Evolutionary conservation across 2,329 filamentous ascomycete genomes (phyloP).

Genomic region (Malbranchea cinnamomea): DNA sequence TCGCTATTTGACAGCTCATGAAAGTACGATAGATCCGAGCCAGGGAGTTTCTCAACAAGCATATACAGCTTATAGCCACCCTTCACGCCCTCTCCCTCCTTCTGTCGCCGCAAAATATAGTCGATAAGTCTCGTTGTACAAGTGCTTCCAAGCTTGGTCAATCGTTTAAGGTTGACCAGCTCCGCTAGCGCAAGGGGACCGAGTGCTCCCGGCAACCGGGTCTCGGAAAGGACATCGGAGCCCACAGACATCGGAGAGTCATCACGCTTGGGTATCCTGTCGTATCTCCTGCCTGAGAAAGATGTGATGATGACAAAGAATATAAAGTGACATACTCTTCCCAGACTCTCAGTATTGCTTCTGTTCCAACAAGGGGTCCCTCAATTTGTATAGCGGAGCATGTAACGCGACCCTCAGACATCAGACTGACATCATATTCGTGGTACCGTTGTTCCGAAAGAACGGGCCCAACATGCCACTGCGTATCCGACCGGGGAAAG

Average conservation of each 20-base stretch:
- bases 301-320: neutral
- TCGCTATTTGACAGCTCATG: conserved; percentile 8
- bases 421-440: no score
- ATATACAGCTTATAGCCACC: conserved; percentile 7
- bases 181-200: no score
- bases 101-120: neutral
- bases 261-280: neutral
- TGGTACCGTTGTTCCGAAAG: no score
- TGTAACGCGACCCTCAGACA: no score
- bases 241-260: neutral
- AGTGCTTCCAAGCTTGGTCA: neutral
- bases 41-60: conserved; percentile 9
- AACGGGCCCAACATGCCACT: no score
- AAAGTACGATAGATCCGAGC: conserved; percentile 9
- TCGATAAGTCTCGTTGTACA: conserved; percentile 2
- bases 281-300: neutral
- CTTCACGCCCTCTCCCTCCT: conserved; percentile 4
- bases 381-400: no score
- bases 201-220: neutral
- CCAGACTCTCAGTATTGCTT: conserved; percentile 2
- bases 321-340: neutral
- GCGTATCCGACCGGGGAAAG: no score
- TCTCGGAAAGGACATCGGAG: neutral
- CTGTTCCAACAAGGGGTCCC: neutral
- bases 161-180: neutral